Evolutionary conservation across 352 stramenopile genomes (phyloP), one percentile per base, ranked within the genome.

Genomic region (Albugo candida): DNA sequence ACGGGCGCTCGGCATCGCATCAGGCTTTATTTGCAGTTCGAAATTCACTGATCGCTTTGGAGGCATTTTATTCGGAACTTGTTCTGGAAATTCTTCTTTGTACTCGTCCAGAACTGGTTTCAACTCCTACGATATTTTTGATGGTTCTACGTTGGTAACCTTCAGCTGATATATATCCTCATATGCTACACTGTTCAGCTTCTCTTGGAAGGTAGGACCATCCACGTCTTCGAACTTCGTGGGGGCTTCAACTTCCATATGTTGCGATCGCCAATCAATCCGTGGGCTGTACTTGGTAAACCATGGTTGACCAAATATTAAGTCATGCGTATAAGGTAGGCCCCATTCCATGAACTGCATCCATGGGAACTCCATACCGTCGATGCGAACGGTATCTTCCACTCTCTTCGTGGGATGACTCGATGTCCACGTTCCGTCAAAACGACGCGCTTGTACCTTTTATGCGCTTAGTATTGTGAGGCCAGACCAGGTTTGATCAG

Each of bases 231-330:
- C n/a, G n/a, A n/a, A 31, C 24, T 31, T 31, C 24, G 31, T 21
- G 34, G 21, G 31, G 16, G 31, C 13, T 19, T 2, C 21, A 24
- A 36, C 20, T 35, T 24, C 6, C 35, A 54, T 20, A 2, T 40
- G 36, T 21, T 58, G 13, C 13, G 48, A 54, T 5, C 24, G 48
- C 53, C 53, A 60, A 40, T 60, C 27, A 41, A 55, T 49, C 4
- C 16, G 13, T 5, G 53, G 53, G 11, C 55, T 20, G 16, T 47
- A 60, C 40, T 50, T 16, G 1, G 41, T 37, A 13, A n/a, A n/a
- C n/a, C n/a, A n/a, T n/a, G n/a, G n/a, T n/a, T n/a, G n/a, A n/a
- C n/a, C n/a, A n/a, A n/a, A n/a, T n/a, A n/a, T n/a, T n/a, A n/a
- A n/a, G n/a, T n/a, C n/a, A n/a, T n/a, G n/a, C n/a, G n/a, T n/a